phyloP scores from a whole-genome alignment of 164 flowering plant genomes.

The Piper longum region DNA sequence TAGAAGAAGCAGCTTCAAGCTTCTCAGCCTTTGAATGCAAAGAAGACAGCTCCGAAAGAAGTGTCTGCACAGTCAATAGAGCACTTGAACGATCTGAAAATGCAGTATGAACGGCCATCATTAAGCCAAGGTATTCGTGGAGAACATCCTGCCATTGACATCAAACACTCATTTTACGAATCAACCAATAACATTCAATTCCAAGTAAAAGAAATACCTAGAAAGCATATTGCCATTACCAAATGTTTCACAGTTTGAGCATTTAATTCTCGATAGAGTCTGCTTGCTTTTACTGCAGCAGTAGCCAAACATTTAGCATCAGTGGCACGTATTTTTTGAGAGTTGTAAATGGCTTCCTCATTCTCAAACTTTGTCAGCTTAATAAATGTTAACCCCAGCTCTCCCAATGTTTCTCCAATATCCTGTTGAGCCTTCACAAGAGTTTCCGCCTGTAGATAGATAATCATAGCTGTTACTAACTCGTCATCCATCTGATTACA shows the following conservation, averaged over 20 bases:
- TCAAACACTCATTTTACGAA: neutral
- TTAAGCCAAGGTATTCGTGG: slow-evolving; percentile 79
- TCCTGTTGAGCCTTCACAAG: slow-evolving; percentile 94
- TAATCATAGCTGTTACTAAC: neutral
- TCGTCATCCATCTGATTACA: no score
- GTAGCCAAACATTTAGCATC: slow-evolving; percentile 73
- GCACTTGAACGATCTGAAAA: slow-evolving; percentile 87
- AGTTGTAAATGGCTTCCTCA: slow-evolving; percentile 43
- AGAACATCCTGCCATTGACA: slow-evolving; percentile 52
- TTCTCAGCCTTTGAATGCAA: slow-evolving; percentile 62
- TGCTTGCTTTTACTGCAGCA: slow-evolving; percentile 87
- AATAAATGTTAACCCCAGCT: slow-evolving; percentile 73
- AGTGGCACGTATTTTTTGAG: slow-evolving; percentile 42
- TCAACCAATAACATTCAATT: neutral
- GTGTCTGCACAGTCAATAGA: slow-evolving; percentile 80
- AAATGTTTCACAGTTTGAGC: slow-evolving; percentile 86
- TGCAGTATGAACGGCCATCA: slow-evolving; percentile 77
- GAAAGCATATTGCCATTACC: slow-evolving; percentile 25
- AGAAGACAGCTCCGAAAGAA: slow-evolving; percentile 59
- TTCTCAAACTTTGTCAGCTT: slow-evolving; percentile 83
- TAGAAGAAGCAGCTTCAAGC: slow-evolving; percentile 79
- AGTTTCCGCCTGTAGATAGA: slow-evolving; percentile 58
- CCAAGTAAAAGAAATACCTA: neutral
- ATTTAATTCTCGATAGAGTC: slow-evolving; percentile 75
- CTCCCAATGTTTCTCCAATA: slow-evolving; percentile 93